Base-by-base conservation (phyloP, 2,329 filamentous ascomycete species). In the Phyllosticta citribraziliensis region DNA sequence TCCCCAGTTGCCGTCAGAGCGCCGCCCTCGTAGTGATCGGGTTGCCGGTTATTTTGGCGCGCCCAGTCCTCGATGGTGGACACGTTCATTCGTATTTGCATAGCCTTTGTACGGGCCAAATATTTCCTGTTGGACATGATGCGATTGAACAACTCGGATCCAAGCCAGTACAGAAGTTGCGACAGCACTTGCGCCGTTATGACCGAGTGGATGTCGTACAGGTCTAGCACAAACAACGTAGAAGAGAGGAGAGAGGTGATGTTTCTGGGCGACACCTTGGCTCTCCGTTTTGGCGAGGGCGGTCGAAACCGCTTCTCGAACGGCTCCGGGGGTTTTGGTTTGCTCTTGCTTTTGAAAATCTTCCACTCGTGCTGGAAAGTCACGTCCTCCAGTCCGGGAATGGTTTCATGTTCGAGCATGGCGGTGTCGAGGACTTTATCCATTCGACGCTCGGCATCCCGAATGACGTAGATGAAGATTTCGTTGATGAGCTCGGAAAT, bases 31-130 rank as follows among this genome's bases (percentile, higher is more conserved):
- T 91, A 97, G 74, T 97, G 93, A 70, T 97, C 94, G 1, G 94
- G 91, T 67, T 95, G 88, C 27, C 94, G 85, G 72, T 96, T 97
- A 75, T 99, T 99, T 17, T 84, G 82, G 30, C 93, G 84, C 1
- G 94, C 93, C 94, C 94, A 99, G 70, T 99, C 94, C 73, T 99
- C 94, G 20, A 99, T 79, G 8, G 87, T 88, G 0, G 94, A 97
- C 6, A 99, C 86, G 72, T 99, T 99, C 92, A 99, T 97, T 66
- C 94, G 89, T 67, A 99, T 97, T 73, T 99, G 94, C 94, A 99
- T 99, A 3, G 94, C 94, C 74, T 99, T 99, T 19, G 94, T 99
- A 58, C 94, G 84, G 5, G 94, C 93, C 10, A 99, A 81, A 70
- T 97, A 99, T 72, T 93, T 92, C 65, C 91, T 85, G 70, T 95